Evolutionary conservation across 129 eudicot species (phyloP).

Genomic region (Cynara cardunculus): DNA sequence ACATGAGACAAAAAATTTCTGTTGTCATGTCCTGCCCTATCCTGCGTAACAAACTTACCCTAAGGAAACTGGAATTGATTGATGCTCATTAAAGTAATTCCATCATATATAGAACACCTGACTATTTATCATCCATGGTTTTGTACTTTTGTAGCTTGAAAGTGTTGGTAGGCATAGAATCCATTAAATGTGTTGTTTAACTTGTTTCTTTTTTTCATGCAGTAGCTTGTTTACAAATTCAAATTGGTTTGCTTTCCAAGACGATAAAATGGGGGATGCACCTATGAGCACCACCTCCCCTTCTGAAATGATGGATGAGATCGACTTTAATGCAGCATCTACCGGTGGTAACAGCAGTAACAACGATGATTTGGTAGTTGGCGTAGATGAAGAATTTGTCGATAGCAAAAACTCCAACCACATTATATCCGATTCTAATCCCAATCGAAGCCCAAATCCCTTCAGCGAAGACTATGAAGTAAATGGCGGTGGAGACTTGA

Average conservation of each 20-base stretch:
- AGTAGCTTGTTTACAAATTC: slow-evolving; percentile 92
- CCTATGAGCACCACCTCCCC: slow-evolving; percentile 34
- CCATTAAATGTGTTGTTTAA: neutral
- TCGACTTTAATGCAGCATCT: slow-evolving; percentile 53
- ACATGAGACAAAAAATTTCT: too few relatives aligned
- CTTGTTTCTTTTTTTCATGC: slow-evolving; percentile 8
- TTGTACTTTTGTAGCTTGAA: neutral
- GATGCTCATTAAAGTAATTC: neutral
- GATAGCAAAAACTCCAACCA: neutral
- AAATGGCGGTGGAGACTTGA: slow-evolving; percentile 13
- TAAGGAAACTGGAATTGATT: neutral
- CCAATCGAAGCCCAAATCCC: slow-evolving; percentile 26
- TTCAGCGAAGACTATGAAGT: slow-evolving; percentile 2
- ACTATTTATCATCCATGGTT: neutral
- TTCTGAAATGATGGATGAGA: slow-evolving; percentile 51
- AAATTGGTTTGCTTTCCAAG: slow-evolving; percentile 92
- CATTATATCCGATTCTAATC: slow-evolving; percentile 19
- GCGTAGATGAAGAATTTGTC: slow-evolving; percentile 66
- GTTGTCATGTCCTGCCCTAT: too few relatives aligned
- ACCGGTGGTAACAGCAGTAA: slow-evolving; percentile 41
- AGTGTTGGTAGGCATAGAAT: neutral
- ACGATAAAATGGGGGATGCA: slow-evolving; percentile 40
- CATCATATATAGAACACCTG: neutral
- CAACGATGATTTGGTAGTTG: slow-evolving; percentile 87
- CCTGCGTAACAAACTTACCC: too few relatives aligned